A percentile compares a stretch with the other conserved stretches of the same genome.
Evolutionary conservation across 106 monocot species (phyloP).

Genomic region (Dendrobium officinale): DNA sequence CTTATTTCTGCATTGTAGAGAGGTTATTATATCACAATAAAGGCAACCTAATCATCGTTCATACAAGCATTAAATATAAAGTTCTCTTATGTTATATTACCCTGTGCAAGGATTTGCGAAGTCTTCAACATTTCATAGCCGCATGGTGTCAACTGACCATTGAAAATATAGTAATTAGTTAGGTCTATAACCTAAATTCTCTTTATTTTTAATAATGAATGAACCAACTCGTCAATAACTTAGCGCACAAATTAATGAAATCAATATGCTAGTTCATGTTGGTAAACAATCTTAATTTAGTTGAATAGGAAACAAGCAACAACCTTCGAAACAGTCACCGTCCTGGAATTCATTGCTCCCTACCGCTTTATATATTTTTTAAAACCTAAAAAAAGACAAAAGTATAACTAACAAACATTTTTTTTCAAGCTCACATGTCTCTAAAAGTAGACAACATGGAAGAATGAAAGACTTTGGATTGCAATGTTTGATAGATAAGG

Average conservation of each 20-base stretch:
- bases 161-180: not conserved
- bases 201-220: not conserved
- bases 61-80: not conserved
- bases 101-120: not conserved
- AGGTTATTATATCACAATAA: slow-evolving; percentile 1
- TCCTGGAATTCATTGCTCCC: not conserved
- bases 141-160: not conserved
- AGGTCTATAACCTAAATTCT: not conserved
- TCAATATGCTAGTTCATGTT: not conserved
- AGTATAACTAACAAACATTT: not conserved
- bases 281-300: no score
- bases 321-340: not conserved
- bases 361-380: no score
- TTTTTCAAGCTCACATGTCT: not conserved
- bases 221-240: not conserved
- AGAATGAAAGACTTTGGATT: not conserved
- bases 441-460: not conserved
- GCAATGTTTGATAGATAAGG: not conserved
- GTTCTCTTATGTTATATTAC: not conserved
- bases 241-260: not conserved
- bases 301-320: no score
- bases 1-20: not conserved
- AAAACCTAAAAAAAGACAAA: not conserved
- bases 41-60: not conserved
- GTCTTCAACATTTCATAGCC: not conserved